phyloP scores from a whole-genome alignment of 2,329 filamentous ascomycete genomes.

The Thelonectria rubi region DNA sequence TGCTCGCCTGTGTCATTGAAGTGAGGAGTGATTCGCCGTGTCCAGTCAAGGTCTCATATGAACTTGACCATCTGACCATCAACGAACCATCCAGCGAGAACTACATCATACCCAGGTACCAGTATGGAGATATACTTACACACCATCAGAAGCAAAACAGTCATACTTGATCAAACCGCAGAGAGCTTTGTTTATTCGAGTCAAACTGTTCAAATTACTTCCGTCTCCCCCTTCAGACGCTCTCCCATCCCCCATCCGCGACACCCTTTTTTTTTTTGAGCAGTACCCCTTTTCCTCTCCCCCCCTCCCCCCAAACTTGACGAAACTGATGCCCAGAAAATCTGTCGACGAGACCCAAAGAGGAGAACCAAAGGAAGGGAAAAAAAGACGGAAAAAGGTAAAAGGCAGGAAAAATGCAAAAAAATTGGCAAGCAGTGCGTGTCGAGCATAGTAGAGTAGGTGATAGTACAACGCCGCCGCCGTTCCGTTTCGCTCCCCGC shows the following conservation, averaged over 20 bases:
- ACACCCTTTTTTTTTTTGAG: constrained; percentile 9
- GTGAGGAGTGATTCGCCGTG: neutral
- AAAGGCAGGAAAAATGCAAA: no score
- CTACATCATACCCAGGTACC: no score
- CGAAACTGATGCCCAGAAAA: constrained; percentile 1
- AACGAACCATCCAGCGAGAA: no score
- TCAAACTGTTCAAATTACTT: constrained; percentile 24
- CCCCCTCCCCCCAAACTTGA: neutral
- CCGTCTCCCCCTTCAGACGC: constrained; percentile 7
- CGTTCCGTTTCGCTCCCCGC: constrained; percentile 1
- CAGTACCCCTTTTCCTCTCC: neutral
- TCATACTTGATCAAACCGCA: constrained; percentile 1
- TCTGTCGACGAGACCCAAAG: neutral
- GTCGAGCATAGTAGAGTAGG: constrained; percentile 12
- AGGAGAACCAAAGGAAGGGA: constrained; percentile 3
- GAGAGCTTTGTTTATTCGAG: constrained; percentile 19
- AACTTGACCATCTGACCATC: no score
- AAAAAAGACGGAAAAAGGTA: no score
- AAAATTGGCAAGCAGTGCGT: neutral
- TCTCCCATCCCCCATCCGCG: neutral
- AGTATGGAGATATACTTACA: no score
- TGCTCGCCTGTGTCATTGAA: neutral
- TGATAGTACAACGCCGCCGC: constrained; percentile 20
- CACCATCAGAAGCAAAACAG: neutral
- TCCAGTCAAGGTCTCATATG: no score